These are phyloP conservation scores for Pulveroboletus sp. DNA, from an alignment of 768 basidiomycete genomes.

Conservation along the genomic window DNA sequence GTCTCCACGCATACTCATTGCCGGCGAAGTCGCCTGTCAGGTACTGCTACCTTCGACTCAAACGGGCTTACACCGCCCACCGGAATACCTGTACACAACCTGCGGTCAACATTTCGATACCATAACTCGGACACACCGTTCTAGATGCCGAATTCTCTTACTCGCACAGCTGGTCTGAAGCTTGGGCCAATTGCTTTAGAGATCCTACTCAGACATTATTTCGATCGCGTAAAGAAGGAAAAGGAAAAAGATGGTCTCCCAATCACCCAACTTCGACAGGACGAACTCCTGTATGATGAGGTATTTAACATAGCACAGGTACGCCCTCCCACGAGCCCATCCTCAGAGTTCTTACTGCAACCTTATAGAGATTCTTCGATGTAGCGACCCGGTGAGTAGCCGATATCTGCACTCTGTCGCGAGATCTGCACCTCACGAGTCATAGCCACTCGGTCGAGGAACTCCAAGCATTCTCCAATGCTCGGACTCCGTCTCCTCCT, in stretches of 20 bases:
- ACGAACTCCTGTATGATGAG: conserved; percentile 80
- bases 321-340: conserved; percentile 12
- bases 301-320: conserved; percentile 76
- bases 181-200: conserved; percentile 72
- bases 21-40: too few relatives aligned
- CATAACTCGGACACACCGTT: not conserved
- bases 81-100: too few relatives aligned
- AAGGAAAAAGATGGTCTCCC: conserved; percentile 35
- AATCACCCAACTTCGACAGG: conserved; percentile 51
- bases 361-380: conserved; percentile 64
- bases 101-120: too few relatives aligned
- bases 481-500: conserved; percentile 78
- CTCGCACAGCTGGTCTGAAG: conserved; percentile 57
- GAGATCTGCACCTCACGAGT: not conserved
- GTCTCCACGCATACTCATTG: too few relatives aligned
- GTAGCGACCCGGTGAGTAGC: conserved; percentile 59
- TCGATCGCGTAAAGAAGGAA: conserved; percentile 56
- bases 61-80: too few relatives aligned
- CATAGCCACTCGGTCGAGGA: conserved; percentile 81
- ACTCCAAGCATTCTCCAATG: conserved; percentile 73
- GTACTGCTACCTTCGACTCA: too few relatives aligned
- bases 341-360: not conserved
- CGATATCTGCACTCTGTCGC: not conserved
- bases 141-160: conserved; percentile 49
- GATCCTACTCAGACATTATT: conserved; percentile 83